These are phyloP conservation scores for Backusella sp. DNA, from an alignment of 192 early-diverging fungal genomes.

Conservation along the genomic window DNA sequence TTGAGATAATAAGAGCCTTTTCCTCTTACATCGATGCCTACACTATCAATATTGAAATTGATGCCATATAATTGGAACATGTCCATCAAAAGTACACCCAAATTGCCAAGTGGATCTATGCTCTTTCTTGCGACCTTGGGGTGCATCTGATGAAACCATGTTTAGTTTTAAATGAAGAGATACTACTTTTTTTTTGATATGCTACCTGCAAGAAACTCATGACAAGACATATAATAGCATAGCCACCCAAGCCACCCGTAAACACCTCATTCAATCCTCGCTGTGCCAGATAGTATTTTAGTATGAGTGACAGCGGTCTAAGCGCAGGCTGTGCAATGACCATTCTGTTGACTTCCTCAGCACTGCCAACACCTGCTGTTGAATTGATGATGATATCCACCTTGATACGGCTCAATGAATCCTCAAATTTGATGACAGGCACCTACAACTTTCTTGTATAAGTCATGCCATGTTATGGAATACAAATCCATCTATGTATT, in stretches of 20 bases:
- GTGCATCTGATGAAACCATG: constrained; percentile 58
- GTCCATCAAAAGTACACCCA: constrained; percentile 89
- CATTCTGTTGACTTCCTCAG: constrained; percentile 54
- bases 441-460: constrained; percentile 58
- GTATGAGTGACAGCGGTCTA: constrained; percentile 67
- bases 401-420: constrained; percentile 66
- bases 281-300: constrained; percentile 85
- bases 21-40: constrained; percentile 63
- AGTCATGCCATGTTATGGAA: too few relatives aligned
- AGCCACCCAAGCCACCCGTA: constrained; percentile 86
- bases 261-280: constrained; percentile 83
- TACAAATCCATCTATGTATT: not conserved
- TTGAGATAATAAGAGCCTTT: constrained; percentile 56
- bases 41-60: constrained; percentile 65
- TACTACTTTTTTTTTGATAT: not conserved
- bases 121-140: constrained; percentile 65
- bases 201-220: constrained; percentile 76
- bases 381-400: constrained; percentile 89
- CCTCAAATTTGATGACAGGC: constrained; percentile 89
- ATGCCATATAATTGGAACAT: constrained; percentile 92
- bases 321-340: constrained; percentile 58
- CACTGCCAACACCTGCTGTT: constrained; percentile 61
- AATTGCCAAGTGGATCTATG: constrained; percentile 65
- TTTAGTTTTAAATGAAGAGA: not conserved
- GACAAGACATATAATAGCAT: constrained; percentile 74